phyloP scores from a whole-genome alignment of 345 rosid genomes.

The Brassica carinata region DNA sequence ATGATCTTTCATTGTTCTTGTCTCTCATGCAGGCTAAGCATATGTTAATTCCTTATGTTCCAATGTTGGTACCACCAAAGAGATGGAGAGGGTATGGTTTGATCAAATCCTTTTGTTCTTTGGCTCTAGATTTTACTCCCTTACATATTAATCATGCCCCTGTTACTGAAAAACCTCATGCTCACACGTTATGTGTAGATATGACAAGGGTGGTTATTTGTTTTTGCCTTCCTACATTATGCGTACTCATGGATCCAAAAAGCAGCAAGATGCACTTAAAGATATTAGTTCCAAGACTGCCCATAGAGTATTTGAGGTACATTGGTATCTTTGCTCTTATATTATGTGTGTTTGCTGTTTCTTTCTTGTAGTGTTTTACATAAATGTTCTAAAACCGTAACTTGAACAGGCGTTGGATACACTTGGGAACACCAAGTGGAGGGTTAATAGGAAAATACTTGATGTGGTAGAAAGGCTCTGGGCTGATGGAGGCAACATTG shows the following conservation, averaged over 20 bases:
- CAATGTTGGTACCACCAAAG: slow-evolving; percentile 97
- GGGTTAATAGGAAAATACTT: slow-evolving; percentile 77
- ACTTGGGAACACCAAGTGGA: slow-evolving; percentile 94
- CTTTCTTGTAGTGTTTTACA: not conserved
- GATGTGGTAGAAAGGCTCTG: slow-evolving; percentile 79
- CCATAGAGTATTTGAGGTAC: slow-evolving; percentile 81
- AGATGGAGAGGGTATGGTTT: slow-evolving; percentile 89
- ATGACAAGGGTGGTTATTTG: slow-evolving; percentile 88
- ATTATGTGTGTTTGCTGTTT: not conserved
- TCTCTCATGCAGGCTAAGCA: slow-evolving; percentile 77
- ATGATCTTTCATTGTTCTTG: slow-evolving; percentile 8
- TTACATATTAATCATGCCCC: not conserved
- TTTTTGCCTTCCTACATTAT: slow-evolving; percentile 91
- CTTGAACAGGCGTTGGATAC: slow-evolving; percentile 84
- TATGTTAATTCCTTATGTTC: slow-evolving; percentile 86
- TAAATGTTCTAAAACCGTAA: not conserved
- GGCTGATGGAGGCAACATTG: slow-evolving; percentile 85
- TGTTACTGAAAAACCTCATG: not conserved
- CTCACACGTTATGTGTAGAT: slow-evolving; percentile 36
- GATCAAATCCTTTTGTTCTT: slow-evolving; percentile 24
- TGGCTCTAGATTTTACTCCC: slow-evolving; percentile 8
- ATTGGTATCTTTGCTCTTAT: not conserved
- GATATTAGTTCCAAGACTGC: slow-evolving; percentile 52
- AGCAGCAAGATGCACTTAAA: slow-evolving; percentile 71
- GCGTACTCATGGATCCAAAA: slow-evolving; percentile 96